phyloP scores from a whole-genome alignment of 257 asterid species.

The Nicotiana obtusifolia region DNA sequence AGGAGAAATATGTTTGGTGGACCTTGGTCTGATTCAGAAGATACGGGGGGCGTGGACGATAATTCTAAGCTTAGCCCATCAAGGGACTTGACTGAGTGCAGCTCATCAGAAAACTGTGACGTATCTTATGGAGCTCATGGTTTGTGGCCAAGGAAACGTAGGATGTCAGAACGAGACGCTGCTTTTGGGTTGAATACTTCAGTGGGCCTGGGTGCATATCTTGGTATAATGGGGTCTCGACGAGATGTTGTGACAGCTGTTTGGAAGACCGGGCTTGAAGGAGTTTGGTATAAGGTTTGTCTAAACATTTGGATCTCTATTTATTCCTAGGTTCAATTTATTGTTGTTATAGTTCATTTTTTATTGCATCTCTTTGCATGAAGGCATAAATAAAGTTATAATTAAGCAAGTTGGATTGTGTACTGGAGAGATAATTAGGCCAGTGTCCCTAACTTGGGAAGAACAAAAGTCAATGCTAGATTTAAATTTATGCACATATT shows the following conservation, averaged over 20 bases:
- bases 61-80: conserved; percentile 41
- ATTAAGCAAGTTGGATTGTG: neutral
- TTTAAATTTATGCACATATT: neutral
- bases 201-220: conserved; percentile 94
- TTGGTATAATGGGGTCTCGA: conserved; percentile 98
- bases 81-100: conserved; percentile 41
- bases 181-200: conserved; percentile 95
- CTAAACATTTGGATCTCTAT: neutral
- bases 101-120: conserved; percentile 47
- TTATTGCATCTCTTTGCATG: neutral
- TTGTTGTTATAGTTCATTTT: neutral
- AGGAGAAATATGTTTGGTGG: conserved; percentile 97
- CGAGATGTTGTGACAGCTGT: conserved; percentile 96
- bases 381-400: neutral
- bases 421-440: neutral
- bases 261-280: conserved; percentile 98
- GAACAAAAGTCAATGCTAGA: neutral
- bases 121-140: conserved; percentile 60
- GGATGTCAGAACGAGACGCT: conserved; percentile 98
- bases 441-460: neutral
- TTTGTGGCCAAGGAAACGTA: conserved; percentile 97
- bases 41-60: conserved; percentile 43
- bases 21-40: conserved; percentile 90
- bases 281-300: conserved; percentile 95
- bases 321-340: neutral